phyloP scores from a whole-genome alignment of 805 yeast genomes.

The Priceomyces melissophilus region DNA sequence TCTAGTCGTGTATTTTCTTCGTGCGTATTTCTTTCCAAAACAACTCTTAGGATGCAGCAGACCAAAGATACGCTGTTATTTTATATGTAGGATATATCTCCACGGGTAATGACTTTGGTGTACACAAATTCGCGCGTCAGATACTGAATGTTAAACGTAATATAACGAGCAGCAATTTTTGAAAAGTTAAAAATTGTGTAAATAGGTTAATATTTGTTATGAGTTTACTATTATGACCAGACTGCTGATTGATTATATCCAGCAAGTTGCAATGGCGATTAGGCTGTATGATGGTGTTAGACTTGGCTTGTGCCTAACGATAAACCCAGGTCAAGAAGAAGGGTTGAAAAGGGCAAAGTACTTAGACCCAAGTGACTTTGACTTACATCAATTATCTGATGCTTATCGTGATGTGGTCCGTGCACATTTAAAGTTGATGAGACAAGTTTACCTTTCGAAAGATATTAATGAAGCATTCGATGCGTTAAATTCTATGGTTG shows the following conservation, averaged over 20 bases:
- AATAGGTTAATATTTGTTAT: too few species aligned
- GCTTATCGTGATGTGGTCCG: slow-evolving; percentile 31
- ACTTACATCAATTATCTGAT: slow-evolving; percentile 34
- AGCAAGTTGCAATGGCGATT: slow-evolving; percentile 17
- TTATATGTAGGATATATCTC: too few species aligned
- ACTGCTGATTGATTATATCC: slow-evolving; percentile 18
- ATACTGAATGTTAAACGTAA: too few species aligned
- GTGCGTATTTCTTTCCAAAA: too few species aligned
- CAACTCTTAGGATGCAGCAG: too few species aligned
- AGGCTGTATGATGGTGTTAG: slow-evolving; percentile 12
- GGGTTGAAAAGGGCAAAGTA: slow-evolving; percentile 31
- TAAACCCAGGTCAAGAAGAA: slow-evolving; percentile 30
- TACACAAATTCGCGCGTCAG: too few species aligned
- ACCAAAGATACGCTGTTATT: too few species aligned
- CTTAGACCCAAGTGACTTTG: slow-evolving; percentile 38
- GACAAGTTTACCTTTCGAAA: slow-evolving; percentile 28
- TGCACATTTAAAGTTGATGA: slow-evolving; percentile 33
- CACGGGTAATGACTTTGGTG: too few species aligned
- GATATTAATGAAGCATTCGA: slow-evolving; percentile 31
- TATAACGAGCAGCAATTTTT: too few species aligned
- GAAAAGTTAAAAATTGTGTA: too few species aligned
- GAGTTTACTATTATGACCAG: slow-evolving; percentile 3
- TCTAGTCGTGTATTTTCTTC: too few species aligned
- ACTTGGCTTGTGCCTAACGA: slow-evolving; percentile 25
- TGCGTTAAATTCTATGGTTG: slow-evolving; percentile 40